Evolutionary conservation across 2,329 filamentous ascomycete genomes (phyloP).

Genomic region (Nemania diffusa): DNA sequence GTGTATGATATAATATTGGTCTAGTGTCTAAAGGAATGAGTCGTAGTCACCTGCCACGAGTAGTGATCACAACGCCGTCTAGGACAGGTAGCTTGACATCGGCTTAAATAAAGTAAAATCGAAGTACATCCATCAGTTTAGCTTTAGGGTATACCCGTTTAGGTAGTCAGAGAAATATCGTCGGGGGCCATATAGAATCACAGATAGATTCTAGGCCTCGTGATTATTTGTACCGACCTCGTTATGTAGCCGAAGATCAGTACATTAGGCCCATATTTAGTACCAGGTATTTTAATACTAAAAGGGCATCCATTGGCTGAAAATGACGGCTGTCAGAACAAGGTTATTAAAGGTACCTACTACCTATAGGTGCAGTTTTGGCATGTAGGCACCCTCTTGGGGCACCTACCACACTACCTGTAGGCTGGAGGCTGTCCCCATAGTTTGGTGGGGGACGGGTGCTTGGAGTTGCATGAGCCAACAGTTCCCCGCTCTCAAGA

Average conservation of each 20-base stretch:
- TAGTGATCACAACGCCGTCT: too few relatives aligned
- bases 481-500: conserved; percentile 43
- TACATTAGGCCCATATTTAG: neutral
- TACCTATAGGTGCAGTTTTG: too few relatives aligned
- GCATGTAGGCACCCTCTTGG: too few relatives aligned
- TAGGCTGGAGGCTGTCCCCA: conserved; percentile 9
- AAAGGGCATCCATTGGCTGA: neutral
- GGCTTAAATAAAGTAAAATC: too few relatives aligned
- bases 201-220: too few relatives aligned
- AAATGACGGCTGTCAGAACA: neutral
- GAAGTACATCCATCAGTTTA: too few relatives aligned
- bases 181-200: too few relatives aligned
- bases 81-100: too few relatives aligned
- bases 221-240: neutral
- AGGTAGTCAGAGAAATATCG: too few relatives aligned
- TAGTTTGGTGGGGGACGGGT: conserved; percentile 35
- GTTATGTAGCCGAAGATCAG: neutral
- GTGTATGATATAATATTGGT: too few relatives aligned
- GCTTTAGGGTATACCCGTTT: too few relatives aligned
- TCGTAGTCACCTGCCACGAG: neutral
- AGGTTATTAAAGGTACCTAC: neutral
- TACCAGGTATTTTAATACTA: neutral
- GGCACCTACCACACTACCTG: neutral
- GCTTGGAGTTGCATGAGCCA: conserved; percentile 26
- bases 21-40: too few relatives aligned